A percentile compares a stretch with the other conserved stretches of the same genome.
These are phyloP conservation scores for Verticillium dahliae DNA, from an alignment of 2,329 filamentous ascomycete genomes.

Conservation along the genomic window DNA sequence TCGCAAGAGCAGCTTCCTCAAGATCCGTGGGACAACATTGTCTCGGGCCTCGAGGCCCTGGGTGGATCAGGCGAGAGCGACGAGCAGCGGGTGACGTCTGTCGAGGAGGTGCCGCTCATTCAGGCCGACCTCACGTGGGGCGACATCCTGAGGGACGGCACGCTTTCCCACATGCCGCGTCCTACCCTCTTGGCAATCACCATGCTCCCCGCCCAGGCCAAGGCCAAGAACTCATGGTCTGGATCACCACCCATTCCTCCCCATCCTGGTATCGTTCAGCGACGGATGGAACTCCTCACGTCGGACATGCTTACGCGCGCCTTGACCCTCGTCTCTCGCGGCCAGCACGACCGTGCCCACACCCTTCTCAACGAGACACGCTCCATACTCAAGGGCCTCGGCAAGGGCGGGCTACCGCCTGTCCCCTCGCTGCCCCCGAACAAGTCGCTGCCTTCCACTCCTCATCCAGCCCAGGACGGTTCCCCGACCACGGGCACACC, in stretches of 20 bases:
- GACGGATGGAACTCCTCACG: conserved; percentile 94
- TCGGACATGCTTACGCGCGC: conserved; percentile 96
- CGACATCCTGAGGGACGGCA: conserved; percentile 85
- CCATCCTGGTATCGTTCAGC: conserved; percentile 89
- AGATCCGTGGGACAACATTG: conserved; percentile 95
- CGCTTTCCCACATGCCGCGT: conserved; percentile 75
- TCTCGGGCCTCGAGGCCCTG: conserved; percentile 89
- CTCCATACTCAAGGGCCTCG: conserved; percentile 90
- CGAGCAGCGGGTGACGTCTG: conserved; percentile 73
- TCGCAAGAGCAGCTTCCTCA: conserved; percentile 80
- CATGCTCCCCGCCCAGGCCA: conserved; percentile 68
- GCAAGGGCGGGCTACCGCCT: conserved; percentile 88
- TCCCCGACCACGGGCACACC: conserved; percentile 36
- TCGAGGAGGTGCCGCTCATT: conserved; percentile 91
- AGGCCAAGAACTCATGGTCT: conserved; percentile 59
- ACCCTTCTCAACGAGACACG: conserved; percentile 89
- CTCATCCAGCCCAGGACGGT: conserved; percentile 38
- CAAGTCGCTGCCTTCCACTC: conserved; percentile 32
- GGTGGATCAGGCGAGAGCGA: conserved; percentile 83
- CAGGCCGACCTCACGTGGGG: conserved; percentile 93
- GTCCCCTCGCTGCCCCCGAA: conserved; percentile 55
- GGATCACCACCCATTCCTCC: conserved; percentile 80
- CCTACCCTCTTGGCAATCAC: conserved; percentile 92
- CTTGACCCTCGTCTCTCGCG: conserved; percentile 80
- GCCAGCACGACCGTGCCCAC: conserved; percentile 88